Base-by-base conservation (phyloP, 805 yeast species). In the Sugiyamaella lignohabitans region DNA sequence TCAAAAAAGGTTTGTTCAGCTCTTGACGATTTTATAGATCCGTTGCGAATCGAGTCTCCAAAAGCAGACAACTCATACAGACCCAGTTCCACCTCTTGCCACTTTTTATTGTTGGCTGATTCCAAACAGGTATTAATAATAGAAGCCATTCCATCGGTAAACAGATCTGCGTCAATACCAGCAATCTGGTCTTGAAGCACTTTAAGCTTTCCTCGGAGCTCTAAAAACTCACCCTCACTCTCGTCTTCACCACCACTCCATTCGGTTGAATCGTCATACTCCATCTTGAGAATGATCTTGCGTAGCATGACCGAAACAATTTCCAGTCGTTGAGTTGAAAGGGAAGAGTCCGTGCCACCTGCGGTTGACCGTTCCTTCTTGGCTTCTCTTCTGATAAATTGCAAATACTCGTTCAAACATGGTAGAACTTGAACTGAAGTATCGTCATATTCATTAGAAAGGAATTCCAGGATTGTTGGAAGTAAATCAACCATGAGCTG, bases 41-140 rank as follows among this genome's bases (percentile, higher is more conserved):
- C 87, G 57, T 81, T 84, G 63, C 87, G 79, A 48, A 89, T 70
- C 47, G 85, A 76, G 51, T 91, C 98, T 43, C 88, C 80, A 54
- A 82, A 80, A 54, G 81, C 83, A 45, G 79, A 76, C 59, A 93
- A 73, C 65, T 89, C 94, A 61, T 73, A 88, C 44, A 93, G 69
- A 2, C 96, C 97, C 53, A 93, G 72, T 65, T 93, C 99, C 35
- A 87, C 72, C 22, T 75, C 78, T 61, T 87, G 78, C 98, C 98
- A 89, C 53, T 80, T 45, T 10, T 49, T 45, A 53, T 80, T 46
- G 5, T 49, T 45, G 2, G 46, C 39, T 53, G 58, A 55, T 58
- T 70, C 66, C 43, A 75, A 55, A 17, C 75, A 68, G 54, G 72
- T 65, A 57, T 79, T 71, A 43, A 86, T 79, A 40, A 86, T 76